phyloP scores from a whole-genome alignment of 2,329 filamentous ascomycete species.

The Exophiala xenobiotica region DNA sequence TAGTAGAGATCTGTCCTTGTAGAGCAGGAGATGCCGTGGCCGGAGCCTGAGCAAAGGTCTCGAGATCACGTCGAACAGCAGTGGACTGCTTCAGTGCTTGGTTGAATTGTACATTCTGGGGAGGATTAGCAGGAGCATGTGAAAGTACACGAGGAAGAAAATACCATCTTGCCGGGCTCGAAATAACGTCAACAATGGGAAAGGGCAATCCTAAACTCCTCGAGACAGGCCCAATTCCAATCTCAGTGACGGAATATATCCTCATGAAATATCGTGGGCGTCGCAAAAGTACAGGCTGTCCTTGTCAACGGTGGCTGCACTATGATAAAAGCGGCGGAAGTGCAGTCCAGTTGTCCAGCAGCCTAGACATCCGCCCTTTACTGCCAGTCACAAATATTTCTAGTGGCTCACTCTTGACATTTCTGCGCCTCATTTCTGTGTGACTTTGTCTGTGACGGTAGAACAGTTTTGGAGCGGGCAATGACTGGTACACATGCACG shows the following conservation, averaged over 20 bases:
- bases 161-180: constrained; percentile 18
- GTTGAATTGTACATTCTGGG: constrained; percentile 79
- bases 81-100: constrained; percentile 81
- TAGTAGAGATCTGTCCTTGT: constrained; percentile 72
- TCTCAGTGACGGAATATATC: too few relatives aligned
- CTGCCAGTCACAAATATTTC: too few relatives aligned
- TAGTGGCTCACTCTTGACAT: too few relatives aligned
- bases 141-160: not conserved
- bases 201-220: too few relatives aligned
- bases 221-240: too few relatives aligned
- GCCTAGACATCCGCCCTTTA: too few relatives aligned
- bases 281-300: constrained; percentile 21
- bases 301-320: constrained; percentile 3
- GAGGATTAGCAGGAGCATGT: not conserved
- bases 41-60: constrained; percentile 62
- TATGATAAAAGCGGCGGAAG: not conserved
- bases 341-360: too few relatives aligned
- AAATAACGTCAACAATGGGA: too few relatives aligned
- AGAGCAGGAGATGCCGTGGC: constrained; percentile 61
- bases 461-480: too few relatives aligned
- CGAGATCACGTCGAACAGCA: constrained; percentile 73
- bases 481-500: too few relatives aligned
- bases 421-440: too few relatives aligned
- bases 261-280: not conserved
- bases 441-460: too few relatives aligned